Base-by-base conservation (phyloP, 2,329 filamentous ascomycete species). In the Beauveria brongniartii region DNA sequence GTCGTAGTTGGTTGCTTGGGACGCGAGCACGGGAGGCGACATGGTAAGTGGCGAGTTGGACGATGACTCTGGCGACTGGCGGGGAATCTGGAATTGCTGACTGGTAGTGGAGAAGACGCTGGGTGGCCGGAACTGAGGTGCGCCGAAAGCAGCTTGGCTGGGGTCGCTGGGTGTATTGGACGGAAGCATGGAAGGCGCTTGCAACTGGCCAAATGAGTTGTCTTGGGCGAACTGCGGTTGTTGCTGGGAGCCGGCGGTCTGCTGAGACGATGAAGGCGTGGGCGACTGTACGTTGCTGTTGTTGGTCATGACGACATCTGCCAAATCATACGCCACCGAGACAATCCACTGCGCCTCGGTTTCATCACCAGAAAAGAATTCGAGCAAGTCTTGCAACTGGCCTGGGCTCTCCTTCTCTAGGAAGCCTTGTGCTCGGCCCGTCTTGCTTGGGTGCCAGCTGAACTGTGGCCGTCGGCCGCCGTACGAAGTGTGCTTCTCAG, bases 371-470 rank as follows among this genome's bases (percentile, higher is more conserved):
- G 81, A 84, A 67, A 86, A 87, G 67, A 85, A 85, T 67, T 88
- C 85, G 28, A 88, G 77, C 8, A 85, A 78, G 66, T 87, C 85
- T 67, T 87, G 82, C 10, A 88, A 73, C 64, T 86, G 82, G 14
- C 85, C 84, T 8, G 81, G 80, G 62, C 80, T 84, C 69, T 87
- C 84, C 60, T 84, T 84, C 69, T 87, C 83, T 37, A 83, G 74
- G 64, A 82, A 84, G 0, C 82, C 82, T 64, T 83, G 81, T 1
- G 81, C 80, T 56, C 82, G 75, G 1, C 81, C 82, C 1, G 81
- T 84, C 66, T 78, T 79, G 65, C 80, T 80, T 1, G 79, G 75
- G 60, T 82, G 79, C 85, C 85, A 88, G 59, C 83, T 82, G 66
- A 85, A 82, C 65, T 85, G 82, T 16, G 84, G 84, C 62, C 86